Base-by-base conservation (phyloP, 306 rosid genomes). In the Rosa lucieae region DNA sequence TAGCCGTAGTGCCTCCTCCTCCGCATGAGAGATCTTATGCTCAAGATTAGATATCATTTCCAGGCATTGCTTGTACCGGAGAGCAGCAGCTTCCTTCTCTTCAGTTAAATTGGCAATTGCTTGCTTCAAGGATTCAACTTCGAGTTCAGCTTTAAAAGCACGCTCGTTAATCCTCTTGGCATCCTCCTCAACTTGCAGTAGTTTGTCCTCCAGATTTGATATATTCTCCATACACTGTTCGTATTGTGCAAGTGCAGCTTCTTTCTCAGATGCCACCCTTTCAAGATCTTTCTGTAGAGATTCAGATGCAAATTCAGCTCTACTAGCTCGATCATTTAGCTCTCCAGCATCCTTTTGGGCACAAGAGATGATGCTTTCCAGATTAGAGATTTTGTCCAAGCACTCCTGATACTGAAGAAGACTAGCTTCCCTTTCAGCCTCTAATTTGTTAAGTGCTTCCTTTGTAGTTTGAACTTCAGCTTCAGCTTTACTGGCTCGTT, bases 61-160 rank as follows among this genome's bases (percentile, higher is more conserved):
- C 84, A 87, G 76, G 84, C 94, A 91, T 78, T 89, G 92, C 81
- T 81, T 89, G 87, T 88, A 89, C 73, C 84, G 89, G 82, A 91
- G 87, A 83, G 90, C 89, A 72, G 89, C 89, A 51, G 87, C 94
- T 79, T 93, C 92, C 78, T 88, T 96, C 86, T 90, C 98, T 83
- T 91, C 92, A 13, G 67, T 89, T 77, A 93, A 85, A 87, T 78
- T 89, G 67, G 83, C 53, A 85, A 91, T 72, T 81, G 85, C 85
- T 81, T 82, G 80, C 83, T 85, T 91, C 90, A 91, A 78, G 63
- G 83, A 84, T 72, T 83, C 88, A 39, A 93, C 88, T 77, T 90
- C 92, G 39, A 66, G 78, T 80, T 85, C 91, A 56, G 93, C 91
- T 84, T 86, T 84, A 70, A 80, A 82, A 52, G 91, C 90, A 43